Evolutionary conservation across 768 basidiomycete species (phyloP), one percentile per base, ranked within the genome.

Genomic region (Chlorophyllum brunneum): DNA sequence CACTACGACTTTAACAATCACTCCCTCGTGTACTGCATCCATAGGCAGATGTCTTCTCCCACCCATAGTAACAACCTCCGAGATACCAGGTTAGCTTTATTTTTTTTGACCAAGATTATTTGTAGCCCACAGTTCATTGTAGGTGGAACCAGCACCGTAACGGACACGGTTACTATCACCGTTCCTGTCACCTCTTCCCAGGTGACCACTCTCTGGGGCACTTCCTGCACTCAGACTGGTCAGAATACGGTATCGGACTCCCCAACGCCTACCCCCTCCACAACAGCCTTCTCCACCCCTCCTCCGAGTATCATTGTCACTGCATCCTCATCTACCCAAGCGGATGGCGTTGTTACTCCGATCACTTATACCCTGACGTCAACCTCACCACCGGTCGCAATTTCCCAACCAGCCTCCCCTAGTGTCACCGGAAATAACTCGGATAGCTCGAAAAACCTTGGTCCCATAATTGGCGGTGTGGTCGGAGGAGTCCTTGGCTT

Each of bases 401-500:
- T 51, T 18, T 26, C 24, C 13, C 41, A 16, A n/a, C 47, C 43
- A n/a, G 26, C 20, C 57, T 58, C 15, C 53, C 40, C 54, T 57
- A 53, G 38, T 5, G 6, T 23, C 13, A 38, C 52, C 54, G 54
- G 48, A 3, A 11, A 42, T 18, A 56, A 55, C 40, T 46, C 43
- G 16, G 50, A 53, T 23, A 59, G 59, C 36, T 56, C 68, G 3
- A 58, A 64, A 6, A 58, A 72, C 43, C 48, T 80, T 4, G 77
- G 65, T 1, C 71, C 80, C 9, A 77, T 82, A 54, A 65, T 82
- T 15, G 81, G 81, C 11, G 78, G 81, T 29, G 74, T 73, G 5
- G 61, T 81, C 4, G 81, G 80, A 13, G 81, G 81, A 9, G 75
- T 82, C 59, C 66, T 82, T 54, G 79, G 77, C 18, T 61, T 52